Percentiles rank a stretch among this genome's conserved stretches.
phyloP scores from a whole-genome alignment of 257 asterid genomes.

The Nemophila menziesii region DNA sequence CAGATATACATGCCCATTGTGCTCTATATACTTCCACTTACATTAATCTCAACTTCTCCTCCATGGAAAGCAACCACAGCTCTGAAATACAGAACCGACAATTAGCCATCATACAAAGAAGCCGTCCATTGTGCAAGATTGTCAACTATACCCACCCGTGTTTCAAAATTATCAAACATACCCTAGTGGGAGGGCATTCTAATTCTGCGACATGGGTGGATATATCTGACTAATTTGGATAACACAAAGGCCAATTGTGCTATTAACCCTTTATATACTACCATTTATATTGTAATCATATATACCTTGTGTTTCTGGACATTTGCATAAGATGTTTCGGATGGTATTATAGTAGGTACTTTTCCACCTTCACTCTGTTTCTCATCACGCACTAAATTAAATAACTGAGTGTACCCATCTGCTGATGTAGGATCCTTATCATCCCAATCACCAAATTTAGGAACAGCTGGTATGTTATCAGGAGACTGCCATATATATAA shows the following conservation, averaged over 20 bases:
- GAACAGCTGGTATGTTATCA: conserved; percentile 59
- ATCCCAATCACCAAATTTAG: conserved; percentile 84
- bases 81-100: conserved; percentile 18
- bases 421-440: conserved; percentile 71
- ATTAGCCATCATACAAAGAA: background rate
- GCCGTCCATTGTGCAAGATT: no score
- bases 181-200: no score
- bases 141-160: background rate
- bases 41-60: conserved; percentile 20
- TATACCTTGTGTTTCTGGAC: conserved; percentile 36
- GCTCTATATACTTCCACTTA: background rate
- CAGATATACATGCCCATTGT: conserved; percentile 11
- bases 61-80: conserved; percentile 53
- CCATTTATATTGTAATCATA: conserved; percentile 42
- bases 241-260: no score
- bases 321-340: conserved; percentile 37
- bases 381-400: conserved; percentile 53
- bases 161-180: no score
- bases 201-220: no score
- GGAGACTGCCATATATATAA: conserved; percentile 58
- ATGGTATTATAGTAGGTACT: conserved; percentile 45
- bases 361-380: conserved; percentile 54
- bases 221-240: no score
- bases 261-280: no score
- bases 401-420: conserved; percentile 58